These are phyloP conservation scores for Aspergillus clavatus DNA, from an alignment of 2,329 filamentous ascomycete genomes.

Conservation along the genomic window DNA sequence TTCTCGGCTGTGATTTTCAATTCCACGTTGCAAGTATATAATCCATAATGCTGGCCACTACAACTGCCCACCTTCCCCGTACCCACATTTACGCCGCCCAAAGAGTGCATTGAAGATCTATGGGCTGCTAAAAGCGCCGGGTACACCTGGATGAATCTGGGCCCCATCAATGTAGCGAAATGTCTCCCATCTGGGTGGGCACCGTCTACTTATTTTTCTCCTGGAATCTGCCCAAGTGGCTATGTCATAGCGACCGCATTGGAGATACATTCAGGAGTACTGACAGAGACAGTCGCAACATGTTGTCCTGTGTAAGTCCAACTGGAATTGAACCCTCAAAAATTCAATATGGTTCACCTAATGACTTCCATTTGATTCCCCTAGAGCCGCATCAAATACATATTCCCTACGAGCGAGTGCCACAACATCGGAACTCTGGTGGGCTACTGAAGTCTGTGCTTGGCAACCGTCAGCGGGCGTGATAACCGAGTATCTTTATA, in stretches of 20 bases:
- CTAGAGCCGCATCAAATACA: neutral
- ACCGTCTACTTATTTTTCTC: constrained; percentile 1
- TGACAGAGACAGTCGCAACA: constrained; percentile 4
- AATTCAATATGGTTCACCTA: neutral
- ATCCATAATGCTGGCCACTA: neutral
- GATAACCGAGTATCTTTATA: neutral
- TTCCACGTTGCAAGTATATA: too few species aligned
- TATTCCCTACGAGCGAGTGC: neutral
- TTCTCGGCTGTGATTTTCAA: too few species aligned
- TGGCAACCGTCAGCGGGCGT: neutral
- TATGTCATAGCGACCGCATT: neutral
- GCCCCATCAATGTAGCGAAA: neutral
- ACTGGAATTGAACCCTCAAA: neutral
- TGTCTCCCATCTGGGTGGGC: constrained; percentile 2
- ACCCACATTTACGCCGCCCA: neutral
- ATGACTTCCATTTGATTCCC: neutral
- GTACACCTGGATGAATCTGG: neutral
- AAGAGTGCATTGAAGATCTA: neutral
- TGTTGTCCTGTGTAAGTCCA: constrained; percentile 2
- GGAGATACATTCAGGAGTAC: neutral
- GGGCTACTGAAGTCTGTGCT: neutral
- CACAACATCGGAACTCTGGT: neutral
- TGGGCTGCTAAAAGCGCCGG: neutral
- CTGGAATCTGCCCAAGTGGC: constrained; percentile 3
- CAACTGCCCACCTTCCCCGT: neutral